Evolutionary conservation across 2,329 filamentous ascomycete genomes (phyloP).

Genomic region (Xylaria sp.): DNA sequence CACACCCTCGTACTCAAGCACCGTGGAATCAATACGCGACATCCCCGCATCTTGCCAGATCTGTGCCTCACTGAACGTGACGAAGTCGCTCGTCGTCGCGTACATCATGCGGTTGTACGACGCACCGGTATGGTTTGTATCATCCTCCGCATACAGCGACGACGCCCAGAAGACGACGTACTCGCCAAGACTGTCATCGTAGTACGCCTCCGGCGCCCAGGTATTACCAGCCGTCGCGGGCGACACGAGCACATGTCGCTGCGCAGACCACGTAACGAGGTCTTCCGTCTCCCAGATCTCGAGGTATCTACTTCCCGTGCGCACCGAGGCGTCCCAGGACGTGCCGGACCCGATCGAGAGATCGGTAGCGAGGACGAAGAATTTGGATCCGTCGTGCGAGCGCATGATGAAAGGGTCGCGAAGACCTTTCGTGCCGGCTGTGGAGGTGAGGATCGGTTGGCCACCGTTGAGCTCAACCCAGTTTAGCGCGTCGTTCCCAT

Average conservation of each 20-base stretch:
- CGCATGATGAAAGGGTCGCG: slow-evolving; percentile 66
- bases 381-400: slow-evolving; percentile 61
- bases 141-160: slow-evolving; percentile 56
- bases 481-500: slow-evolving; percentile 62
- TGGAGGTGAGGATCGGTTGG: slow-evolving; percentile 59
- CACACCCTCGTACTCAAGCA: slow-evolving; percentile 54
- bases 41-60: slow-evolving; percentile 64
- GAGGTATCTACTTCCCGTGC: slow-evolving; percentile 60
- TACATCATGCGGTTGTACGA: slow-evolving; percentile 66
- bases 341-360: slow-evolving; percentile 66
- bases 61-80: slow-evolving; percentile 59
- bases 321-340: slow-evolving; percentile 61
- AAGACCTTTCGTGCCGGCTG: slow-evolving; percentile 60
- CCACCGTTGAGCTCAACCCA: slow-evolving; percentile 63
- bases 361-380: slow-evolving; percentile 64
- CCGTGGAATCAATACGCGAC: slow-evolving; percentile 64
- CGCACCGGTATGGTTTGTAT: slow-evolving; percentile 54
- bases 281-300: slow-evolving; percentile 65
- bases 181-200: slow-evolving; percentile 55
- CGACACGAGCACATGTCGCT: slow-evolving; percentile 62
- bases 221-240: slow-evolving; percentile 63
- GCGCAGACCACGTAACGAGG: slow-evolving; percentile 61
- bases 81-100: slow-evolving; percentile 61
- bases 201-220: slow-evolving; percentile 65
- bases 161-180: slow-evolving; percentile 63